Conservation (phyloP, 2,329 filamentous ascomycete species). For the Penicillium digitatum region DNA sequence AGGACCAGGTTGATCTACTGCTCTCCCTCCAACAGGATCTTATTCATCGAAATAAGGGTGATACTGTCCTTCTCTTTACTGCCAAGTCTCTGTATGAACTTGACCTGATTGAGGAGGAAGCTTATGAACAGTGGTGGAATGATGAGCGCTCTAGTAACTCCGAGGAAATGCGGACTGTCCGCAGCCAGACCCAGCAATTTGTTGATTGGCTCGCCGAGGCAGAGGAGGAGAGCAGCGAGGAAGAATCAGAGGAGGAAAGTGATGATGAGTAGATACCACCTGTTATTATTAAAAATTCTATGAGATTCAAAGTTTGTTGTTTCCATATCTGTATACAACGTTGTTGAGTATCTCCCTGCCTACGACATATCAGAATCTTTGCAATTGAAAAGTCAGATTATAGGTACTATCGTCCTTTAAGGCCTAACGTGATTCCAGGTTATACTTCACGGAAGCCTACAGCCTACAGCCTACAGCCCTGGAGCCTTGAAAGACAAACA, state of each 20-base stretch:
- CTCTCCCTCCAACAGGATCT: constrained; percentile 78
- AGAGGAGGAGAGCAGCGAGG: constrained; percentile 65
- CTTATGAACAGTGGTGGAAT: constrained; percentile 82
- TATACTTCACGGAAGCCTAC: background rate
- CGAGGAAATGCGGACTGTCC: constrained; percentile 66
- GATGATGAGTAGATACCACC: constrained; percentile 36
- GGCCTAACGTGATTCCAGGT: background rate
- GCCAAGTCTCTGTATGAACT: constrained; percentile 80
- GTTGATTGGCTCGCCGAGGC: constrained; percentile 81
- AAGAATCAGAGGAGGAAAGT: constrained; percentile 50
- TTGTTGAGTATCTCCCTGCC: background rate
- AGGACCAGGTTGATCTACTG: constrained; percentile 81
- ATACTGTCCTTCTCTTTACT: constrained; percentile 68
- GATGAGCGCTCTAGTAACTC: constrained; percentile 65
- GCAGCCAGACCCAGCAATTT: constrained; percentile 69
- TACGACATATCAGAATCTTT: background rate
- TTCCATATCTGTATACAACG: background rate
- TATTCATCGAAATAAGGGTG: constrained; percentile 59
- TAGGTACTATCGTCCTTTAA: background rate
- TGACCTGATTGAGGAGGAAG: constrained; percentile 85
- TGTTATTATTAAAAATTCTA: background rate
- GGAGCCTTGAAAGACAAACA: background rate
- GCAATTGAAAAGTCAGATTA: background rate
- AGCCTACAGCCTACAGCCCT: background rate
- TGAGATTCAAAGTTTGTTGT: background rate